These are phyloP conservation scores for Pythium phragmitis DNA, from an alignment of 352 stramenopile species.

Conservation along the genomic window DNA sequence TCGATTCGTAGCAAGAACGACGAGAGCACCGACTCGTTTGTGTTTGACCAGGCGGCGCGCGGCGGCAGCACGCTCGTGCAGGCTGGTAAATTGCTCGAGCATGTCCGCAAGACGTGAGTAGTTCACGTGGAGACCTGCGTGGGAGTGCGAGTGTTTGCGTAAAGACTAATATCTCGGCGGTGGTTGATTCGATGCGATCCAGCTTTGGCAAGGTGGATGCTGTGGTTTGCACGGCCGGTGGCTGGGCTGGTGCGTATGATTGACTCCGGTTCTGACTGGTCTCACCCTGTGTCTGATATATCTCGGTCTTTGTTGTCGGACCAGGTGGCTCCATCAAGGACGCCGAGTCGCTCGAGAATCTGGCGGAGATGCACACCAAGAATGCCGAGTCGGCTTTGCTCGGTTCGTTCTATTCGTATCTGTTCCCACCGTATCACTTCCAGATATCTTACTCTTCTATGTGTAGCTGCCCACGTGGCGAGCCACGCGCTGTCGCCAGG, in stretches of 20 bases:
- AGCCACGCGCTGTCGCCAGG: slow-evolving; percentile 56
- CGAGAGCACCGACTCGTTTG: slow-evolving; percentile 43
- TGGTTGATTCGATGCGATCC: too few species aligned
- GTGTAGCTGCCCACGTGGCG: slow-evolving; percentile 76
- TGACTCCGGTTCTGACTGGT: background rate
- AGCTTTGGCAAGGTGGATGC: slow-evolving; percentile 67
- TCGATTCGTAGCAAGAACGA: slow-evolving; percentile 39
- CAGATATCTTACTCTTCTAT: background rate
- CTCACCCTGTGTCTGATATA: background rate
- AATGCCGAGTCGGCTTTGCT: slow-evolving; percentile 81
- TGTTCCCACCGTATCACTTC: background rate
- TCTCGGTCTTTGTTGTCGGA: background rate
- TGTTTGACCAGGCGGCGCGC: slow-evolving; percentile 37
- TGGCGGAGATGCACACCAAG: slow-evolving; percentile 71
- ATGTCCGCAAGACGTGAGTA: slow-evolving; percentile 45
- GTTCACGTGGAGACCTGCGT: background rate
- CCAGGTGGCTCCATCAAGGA: slow-evolving; percentile 69
- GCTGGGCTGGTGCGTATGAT: slow-evolving; percentile 51
- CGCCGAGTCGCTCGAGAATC: slow-evolving; percentile 53
- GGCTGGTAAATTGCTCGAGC: slow-evolving; percentile 47
- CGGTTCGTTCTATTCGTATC: slow-evolving; percentile 30
- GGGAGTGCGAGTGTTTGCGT: background rate
- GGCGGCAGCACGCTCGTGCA: slow-evolving; percentile 46
- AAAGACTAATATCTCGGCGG: slow-evolving; percentile 17
- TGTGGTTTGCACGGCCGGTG: slow-evolving; percentile 77